Percentiles rank a stretch among this genome's conserved stretches.
Evolutionary conservation across 257 asterid genomes (phyloP).

Genomic region (Solanum pinnatisectum): DNA sequence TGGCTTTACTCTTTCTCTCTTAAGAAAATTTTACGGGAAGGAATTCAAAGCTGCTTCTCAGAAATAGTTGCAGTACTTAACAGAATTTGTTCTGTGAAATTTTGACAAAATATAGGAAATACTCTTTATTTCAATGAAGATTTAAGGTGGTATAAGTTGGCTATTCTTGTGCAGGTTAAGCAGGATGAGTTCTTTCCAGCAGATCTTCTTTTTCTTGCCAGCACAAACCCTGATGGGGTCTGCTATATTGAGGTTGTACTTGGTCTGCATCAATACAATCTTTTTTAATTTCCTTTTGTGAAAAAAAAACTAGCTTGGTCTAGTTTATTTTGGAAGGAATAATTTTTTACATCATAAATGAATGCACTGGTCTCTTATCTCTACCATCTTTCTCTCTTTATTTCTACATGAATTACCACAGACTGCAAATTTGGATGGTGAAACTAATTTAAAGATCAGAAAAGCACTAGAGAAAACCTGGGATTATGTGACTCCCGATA

Average conservation of each 20-base stretch:
- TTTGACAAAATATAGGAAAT: neutral
- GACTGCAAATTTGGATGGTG: slow-evolving; percentile 99
- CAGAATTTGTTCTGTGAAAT: neutral
- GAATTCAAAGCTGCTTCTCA: neutral
- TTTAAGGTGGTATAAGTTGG: neutral
- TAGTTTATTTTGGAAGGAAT: neutral
- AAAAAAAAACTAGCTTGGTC: neutral
- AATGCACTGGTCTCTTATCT: neutral
- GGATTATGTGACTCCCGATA: slow-evolving; percentile 82
- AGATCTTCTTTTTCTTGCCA: slow-evolving; percentile 83
- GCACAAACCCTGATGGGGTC: slow-evolving; percentile 94
- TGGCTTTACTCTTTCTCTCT: neutral
- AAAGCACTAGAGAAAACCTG: slow-evolving; percentile 96
- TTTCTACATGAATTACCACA: slow-evolving; percentile 20
- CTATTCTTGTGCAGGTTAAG: slow-evolving; percentile 52
- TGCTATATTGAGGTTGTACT: slow-evolving; percentile 84
- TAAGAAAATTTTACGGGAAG: neutral
- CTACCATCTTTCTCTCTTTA: neutral
- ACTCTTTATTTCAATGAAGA: neutral
- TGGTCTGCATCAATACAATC: slow-evolving; percentile 14
- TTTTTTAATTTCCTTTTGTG: slow-evolving; percentile 1
- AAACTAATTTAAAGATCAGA: slow-evolving; percentile 97
- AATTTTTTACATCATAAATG: neutral
- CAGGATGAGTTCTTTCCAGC: slow-evolving; percentile 98
- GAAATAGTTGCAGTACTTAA: neutral